phyloP scores from a whole-genome alignment of 495 filamentous ascomycete species.

The Neurospora sublineolata region DNA sequence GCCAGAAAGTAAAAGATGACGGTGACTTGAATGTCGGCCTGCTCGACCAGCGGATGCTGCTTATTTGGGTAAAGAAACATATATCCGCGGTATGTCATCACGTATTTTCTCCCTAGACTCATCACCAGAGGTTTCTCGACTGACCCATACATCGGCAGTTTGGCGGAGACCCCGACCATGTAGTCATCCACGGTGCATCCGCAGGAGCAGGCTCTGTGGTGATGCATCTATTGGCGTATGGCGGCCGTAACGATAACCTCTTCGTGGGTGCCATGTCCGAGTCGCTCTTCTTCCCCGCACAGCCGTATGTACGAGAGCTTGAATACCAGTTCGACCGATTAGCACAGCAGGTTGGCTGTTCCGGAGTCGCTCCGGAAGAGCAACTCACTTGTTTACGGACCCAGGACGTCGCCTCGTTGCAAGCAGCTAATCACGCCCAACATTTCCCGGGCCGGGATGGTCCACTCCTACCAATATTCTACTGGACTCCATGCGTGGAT shows the following conservation, averaged over 20 bases:
- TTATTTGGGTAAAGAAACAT: conserved; percentile 60
- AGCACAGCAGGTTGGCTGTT: conserved; percentile 20
- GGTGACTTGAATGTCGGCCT: conserved; percentile 59
- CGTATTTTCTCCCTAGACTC: background rate
- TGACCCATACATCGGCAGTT: conserved; percentile 34
- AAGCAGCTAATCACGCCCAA: conserved; percentile 38
- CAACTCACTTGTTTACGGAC: conserved; percentile 40
- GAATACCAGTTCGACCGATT: conserved; percentile 33
- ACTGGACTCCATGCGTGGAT: conserved; percentile 51
- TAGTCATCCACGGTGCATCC: conserved; percentile 61
- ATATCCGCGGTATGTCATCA: conserved; percentile 38
- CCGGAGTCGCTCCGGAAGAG: background rate
- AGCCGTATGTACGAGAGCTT: conserved; percentile 26
- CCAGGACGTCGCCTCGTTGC: conserved; percentile 35
- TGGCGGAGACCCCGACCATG: conserved; percentile 59
- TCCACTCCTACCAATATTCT: conserved; percentile 40
- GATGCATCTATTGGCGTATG: conserved; percentile 55
- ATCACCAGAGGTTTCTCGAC: background rate
- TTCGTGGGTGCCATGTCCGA: conserved; percentile 32
- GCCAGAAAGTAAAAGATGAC: conserved; percentile 40
- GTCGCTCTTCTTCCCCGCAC: conserved; percentile 34
- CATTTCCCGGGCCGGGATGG: conserved; percentile 32
- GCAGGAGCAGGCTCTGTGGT: conserved; percentile 58
- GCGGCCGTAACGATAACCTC: conserved; percentile 21
- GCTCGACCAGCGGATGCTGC: conserved; percentile 53